Evolutionary conservation across 768 basidiomycete species (phyloP), one percentile per base, ranked within the genome.

Genomic region (Clavulina sp.): DNA sequence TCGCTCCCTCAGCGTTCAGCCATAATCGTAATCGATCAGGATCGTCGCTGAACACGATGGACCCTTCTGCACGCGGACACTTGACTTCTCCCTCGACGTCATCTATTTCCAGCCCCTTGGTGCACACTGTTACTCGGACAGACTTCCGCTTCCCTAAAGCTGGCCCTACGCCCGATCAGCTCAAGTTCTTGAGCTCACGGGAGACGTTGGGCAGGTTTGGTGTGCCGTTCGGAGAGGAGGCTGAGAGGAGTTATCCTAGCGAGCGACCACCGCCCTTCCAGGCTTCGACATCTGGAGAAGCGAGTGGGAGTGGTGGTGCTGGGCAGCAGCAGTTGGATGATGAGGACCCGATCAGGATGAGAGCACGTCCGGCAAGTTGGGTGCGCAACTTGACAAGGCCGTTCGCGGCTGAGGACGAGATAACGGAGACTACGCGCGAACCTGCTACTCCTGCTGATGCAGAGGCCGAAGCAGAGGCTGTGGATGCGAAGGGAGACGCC

Each of bases 221-320:
- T 1, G 66, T 81, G 51, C 85, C 85, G 21, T 87, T 83, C 58
- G 84, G 84, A 0, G 64, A 73, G 7, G 84, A 80, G 59, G 84
- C 48, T 28, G 32, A 30, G 31, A 28, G 18, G 16, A 30, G 26
- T 46, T 38, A 38, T 38, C 36, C 36, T 38, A 38, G 21, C 21
- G 21, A 38, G 36, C 36, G 21, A 1, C 36, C 36, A 13, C 36
- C 36, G 21, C 36, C 36, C 36, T 38, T 38, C 21, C 13, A 38
- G 36, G 36, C 13, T 13, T 38, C 36, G n/a, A n/a, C n/a, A n/a
- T n/a, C n/a, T n/a, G n/a, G n/a, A n/a, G n/a, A n/a, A n/a, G n/a
- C n/a, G n/a, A n/a, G n/a, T n/a, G n/a, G n/a, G n/a, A n/a, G n/a
- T n/a, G n/a, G n/a, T n/a, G n/a, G n/a, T n/a, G n/a, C n/a, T n/a